phyloP scores from a whole-genome alignment of 2,329 filamentous ascomycete genomes.

The Talaromyces sp. region DNA sequence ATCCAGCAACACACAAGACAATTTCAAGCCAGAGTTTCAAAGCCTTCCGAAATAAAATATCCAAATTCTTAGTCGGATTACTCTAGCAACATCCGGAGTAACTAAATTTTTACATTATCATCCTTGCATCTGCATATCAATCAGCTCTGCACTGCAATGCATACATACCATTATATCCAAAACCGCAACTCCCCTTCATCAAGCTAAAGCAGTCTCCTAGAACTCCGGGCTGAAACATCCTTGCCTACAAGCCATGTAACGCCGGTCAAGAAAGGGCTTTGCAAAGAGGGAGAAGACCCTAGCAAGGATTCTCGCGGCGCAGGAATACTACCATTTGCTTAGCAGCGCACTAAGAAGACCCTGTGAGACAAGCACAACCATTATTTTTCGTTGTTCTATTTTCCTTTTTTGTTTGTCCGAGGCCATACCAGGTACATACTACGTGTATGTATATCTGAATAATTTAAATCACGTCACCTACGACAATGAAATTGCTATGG shows the following conservation, averaged over 20 bases:
- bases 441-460: slow-evolving; percentile 3
- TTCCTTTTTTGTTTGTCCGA: neutral
- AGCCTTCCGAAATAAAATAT: no score
- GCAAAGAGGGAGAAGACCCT: slow-evolving; percentile 9
- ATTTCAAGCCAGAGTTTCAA: no score
- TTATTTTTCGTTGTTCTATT: slow-evolving; percentile 7
- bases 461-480: neutral
- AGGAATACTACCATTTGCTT: slow-evolving; percentile 3
- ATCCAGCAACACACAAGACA: no score
- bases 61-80: no score
- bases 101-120: no score
- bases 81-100: no score
- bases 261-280: neutral
- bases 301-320: slow-evolving; percentile 9
- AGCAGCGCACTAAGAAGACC: slow-evolving; percentile 5
- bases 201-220: neutral
- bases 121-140: no score
- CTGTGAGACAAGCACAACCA: neutral
- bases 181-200: no score
- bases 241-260: neutral
- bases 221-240: slow-evolving; percentile 3
- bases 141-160: no score
- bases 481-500: slow-evolving; percentile 8
- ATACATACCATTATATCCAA: no score
- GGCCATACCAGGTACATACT: neutral